These are phyloP conservation scores for Myriosclerotinia scirpicola DNA, from an alignment of 2,329 filamentous ascomycete genomes.

Conservation along the genomic window DNA sequence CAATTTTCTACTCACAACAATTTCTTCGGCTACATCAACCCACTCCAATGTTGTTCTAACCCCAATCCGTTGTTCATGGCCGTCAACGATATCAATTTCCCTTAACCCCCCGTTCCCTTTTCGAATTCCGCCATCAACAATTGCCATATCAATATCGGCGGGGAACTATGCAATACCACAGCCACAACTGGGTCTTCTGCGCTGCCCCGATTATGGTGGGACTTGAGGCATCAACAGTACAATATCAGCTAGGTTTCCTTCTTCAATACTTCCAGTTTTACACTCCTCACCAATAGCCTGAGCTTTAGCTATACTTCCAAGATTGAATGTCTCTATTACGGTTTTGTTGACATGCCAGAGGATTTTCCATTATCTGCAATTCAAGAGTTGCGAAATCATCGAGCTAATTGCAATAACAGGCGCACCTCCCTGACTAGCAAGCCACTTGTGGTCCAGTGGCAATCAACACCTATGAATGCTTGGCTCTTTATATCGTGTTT, in stretches of 20 bases:
- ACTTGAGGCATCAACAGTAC: constrained; percentile 48
- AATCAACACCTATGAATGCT: constrained; percentile 41
- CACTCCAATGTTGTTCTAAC: not conserved
- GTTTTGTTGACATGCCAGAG: constrained; percentile 37
- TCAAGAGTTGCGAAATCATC: constrained; percentile 38
- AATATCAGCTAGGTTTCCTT: constrained; percentile 50
- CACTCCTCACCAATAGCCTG: constrained; percentile 45
- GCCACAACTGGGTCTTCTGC: constrained; percentile 46
- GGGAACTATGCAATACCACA: constrained; percentile 45
- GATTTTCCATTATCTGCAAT: constrained; percentile 36
- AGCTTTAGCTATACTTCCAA: constrained; percentile 50
- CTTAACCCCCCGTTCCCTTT: not conserved
- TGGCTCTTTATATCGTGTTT: not conserved
- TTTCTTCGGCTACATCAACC: not conserved
- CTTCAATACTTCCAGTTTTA: constrained; percentile 47
- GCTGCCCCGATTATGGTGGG: constrained; percentile 46
- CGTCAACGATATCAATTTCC: not conserved
- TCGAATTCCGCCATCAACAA: not conserved
- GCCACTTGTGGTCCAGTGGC: constrained; percentile 39
- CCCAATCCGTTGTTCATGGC: not conserved
- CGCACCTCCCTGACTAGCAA: constrained; percentile 42
- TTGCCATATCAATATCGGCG: not conserved
- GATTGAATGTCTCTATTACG: constrained; percentile 49
- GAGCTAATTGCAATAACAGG: constrained; percentile 39
- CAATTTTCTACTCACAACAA: not conserved